phyloP scores from a whole-genome alignment of 2,329 filamentous ascomycete genomes.

The Ustulina deusta region DNA sequence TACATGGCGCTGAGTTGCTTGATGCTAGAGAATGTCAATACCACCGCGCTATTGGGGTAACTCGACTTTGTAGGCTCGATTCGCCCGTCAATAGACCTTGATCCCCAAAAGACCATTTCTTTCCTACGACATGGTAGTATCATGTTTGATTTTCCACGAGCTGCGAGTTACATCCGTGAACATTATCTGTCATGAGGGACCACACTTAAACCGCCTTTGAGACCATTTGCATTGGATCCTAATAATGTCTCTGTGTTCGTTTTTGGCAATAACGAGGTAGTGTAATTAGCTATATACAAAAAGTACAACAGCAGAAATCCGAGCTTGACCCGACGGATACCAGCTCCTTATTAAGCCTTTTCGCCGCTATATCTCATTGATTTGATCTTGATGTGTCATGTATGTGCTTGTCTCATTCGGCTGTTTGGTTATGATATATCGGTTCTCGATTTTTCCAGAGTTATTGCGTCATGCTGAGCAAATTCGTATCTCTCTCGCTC shows the following conservation, averaged over 20 bases:
- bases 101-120: background rate
- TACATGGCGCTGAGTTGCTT: background rate
- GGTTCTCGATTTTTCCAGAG: background rate
- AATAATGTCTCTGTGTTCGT: background rate
- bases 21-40: background rate
- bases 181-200: background rate
- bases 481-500: slow-evolving; percentile 47
- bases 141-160: background rate
- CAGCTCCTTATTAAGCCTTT: slow-evolving; percentile 9
- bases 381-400: background rate
- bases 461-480: slow-evolving; percentile 30
- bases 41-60: background rate
- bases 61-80: background rate
- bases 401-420: background rate
- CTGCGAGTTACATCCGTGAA: background rate
- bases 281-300: slow-evolving; percentile 1
- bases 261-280: background rate
- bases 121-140: background rate
- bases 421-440: slow-evolving; percentile 3
- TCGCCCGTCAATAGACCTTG: background rate
- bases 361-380: background rate
- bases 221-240: background rate
- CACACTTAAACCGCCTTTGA: background rate
- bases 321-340: background rate
- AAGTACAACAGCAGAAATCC: background rate